These are phyloP conservation scores for Syzygium jambos DNA, from an alignment of 345 rosid species.

Conservation along the genomic window DNA sequence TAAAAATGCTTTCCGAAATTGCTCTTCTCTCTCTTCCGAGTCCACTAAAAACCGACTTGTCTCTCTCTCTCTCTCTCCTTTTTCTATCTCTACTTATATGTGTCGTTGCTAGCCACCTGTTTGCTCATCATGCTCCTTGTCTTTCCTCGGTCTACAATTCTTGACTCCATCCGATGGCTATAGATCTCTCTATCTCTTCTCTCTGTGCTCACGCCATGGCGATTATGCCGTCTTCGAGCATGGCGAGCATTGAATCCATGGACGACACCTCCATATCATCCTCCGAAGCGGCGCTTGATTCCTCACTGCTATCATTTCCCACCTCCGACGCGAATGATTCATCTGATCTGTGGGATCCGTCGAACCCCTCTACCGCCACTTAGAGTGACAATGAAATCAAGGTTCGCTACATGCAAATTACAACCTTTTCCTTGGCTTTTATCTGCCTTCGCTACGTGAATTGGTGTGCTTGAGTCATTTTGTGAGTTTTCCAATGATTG, in stretches of 20 bases:
- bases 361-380: not conserved
- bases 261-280: not conserved
- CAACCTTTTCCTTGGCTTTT: not conserved
- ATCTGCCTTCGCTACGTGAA: not conserved
- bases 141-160: no score
- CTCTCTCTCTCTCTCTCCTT: no score
- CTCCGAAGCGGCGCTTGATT: not conserved
- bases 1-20: no score
- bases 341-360: rapidly evolving
- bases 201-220: no score
- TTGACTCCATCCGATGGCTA: no score
- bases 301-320: no score
- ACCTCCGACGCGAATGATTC: not conserved
- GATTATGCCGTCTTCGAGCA: not conserved
- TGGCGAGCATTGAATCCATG: not conserved
- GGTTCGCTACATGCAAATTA: not conserved
- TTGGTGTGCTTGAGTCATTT: not conserved
- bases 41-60: no score
- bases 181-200: no score
- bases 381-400: not conserved
- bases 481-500: not conserved
- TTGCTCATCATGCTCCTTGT: no score
- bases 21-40: no score
- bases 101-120: no score
- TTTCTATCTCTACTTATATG: no score